Base-by-base conservation (phyloP, 164 flowering plant species). In the Dillenia suffruticosa region DNA sequence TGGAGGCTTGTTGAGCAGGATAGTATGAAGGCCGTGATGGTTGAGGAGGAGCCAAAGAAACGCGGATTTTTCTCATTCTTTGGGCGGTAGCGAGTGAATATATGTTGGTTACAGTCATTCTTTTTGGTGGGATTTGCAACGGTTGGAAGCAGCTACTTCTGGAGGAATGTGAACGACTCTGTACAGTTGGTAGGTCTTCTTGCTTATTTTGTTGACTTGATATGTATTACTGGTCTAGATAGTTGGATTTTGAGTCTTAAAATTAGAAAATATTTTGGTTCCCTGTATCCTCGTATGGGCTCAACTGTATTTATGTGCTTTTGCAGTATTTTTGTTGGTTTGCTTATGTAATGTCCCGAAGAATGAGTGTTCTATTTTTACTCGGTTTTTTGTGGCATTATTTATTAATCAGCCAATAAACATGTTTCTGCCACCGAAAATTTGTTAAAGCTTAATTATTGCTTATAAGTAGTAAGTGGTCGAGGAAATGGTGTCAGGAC, bases 1-100 rank as follows among this genome's bases (percentile, higher is more conserved):
- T 94, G 99, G 99, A 78, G 99, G 74, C 85, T 94, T 62, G 97
- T 91, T 56, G 99, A 94, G 76, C 96, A 89, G 77, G 99, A 94
- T 62, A 94, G 88, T 50, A 94, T 94, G 99, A 72, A 75, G 74
- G 97, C 99, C 58, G 99, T 94, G n/a, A 79, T 88, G 84, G 67
- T 94, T 40, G 99, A 94, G 76, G 99, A 94, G 72, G 96, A 89
- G 71, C 96, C 97, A 1, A 90, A 84, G 68, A 94, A 85, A 62
- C 79, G 89, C 0, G 97, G 97, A 0, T 86, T 87, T 32, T 94
- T 94, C 84, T 94, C 97, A 0, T 91, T 94, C 52, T 89, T 94
- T 61, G 96, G 97, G 8, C 85, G 93, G 45, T 89, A 74, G 54
- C 48, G 8, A 12, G 56, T 32, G 22, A 45, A 46, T 46, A 16